Conservation (phyloP, 139 green algal species). For the Raphidocelis subcapitata region DNA sequence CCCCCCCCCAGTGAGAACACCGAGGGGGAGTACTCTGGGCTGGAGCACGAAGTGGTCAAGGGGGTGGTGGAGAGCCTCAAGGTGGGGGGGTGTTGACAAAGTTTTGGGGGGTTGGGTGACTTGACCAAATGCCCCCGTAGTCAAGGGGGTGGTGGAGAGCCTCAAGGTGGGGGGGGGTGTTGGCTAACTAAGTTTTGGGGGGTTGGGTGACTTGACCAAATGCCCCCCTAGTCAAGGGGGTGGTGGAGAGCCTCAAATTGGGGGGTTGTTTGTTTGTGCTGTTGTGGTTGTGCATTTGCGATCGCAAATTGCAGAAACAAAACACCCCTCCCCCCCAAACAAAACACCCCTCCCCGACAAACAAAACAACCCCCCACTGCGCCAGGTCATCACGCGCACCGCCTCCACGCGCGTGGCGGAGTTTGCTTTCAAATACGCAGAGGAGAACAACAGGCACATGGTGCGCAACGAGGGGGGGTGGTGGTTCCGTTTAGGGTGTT, state of each 20-base stretch:
- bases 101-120: too few species aligned
- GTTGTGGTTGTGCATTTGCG: too few species aligned
- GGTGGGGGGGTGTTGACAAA: constrained; percentile 32
- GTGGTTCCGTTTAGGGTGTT: not conserved
- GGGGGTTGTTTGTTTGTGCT: not conserved
- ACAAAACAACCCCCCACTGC: too few species aligned
- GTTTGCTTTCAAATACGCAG: constrained; percentile 92
- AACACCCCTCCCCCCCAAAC: too few species aligned
- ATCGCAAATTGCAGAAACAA: too few species aligned
- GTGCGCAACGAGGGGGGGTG: constrained; percentile 57
- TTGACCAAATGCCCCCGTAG: too few species aligned
- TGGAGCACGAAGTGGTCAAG: constrained; percentile 95
- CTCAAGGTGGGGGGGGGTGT: constrained; percentile 75
- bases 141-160: constrained; percentile 92
- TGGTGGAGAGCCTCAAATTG: constrained; percentile 94
- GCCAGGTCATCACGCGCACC: constrained; percentile 89
- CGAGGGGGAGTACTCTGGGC: constrained; percentile 94
- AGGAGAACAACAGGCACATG: constrained; percentile 75
- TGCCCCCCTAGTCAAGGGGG: constrained; percentile 91
- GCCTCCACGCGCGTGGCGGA: constrained; percentile 85
- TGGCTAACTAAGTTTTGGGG: too few species aligned
- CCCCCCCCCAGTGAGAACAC: constrained; percentile 80
- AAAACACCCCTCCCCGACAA: too few species aligned
- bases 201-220: too few species aligned
- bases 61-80: constrained; percentile 95